Percentiles rank a stretch among this genome's conserved stretches.
These are phyloP conservation scores for Penicillium sp. DNA, from an alignment of 2,329 filamentous ascomycete species.

Conservation along the genomic window DNA sequence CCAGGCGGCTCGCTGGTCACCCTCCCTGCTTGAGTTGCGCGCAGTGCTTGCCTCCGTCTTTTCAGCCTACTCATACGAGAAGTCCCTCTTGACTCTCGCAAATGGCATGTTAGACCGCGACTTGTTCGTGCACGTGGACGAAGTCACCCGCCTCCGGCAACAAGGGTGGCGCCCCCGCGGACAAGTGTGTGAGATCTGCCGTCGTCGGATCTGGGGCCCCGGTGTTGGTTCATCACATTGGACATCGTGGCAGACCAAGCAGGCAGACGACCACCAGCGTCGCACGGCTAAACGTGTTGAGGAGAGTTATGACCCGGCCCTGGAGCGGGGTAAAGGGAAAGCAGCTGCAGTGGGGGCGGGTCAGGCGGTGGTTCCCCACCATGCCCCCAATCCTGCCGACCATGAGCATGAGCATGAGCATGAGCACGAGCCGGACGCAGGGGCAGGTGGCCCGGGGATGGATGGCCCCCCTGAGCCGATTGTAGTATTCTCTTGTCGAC, in stretches of 20 bases:
- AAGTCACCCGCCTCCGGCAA: slow-evolving; percentile 72
- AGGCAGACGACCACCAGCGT: slow-evolving; percentile 33
- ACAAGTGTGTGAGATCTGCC: slow-evolving; percentile 85
- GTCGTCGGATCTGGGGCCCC: slow-evolving; percentile 81
- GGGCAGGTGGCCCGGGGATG: neutral
- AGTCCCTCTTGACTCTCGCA: slow-evolving; percentile 80
- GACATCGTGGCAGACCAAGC: slow-evolving; percentile 73
- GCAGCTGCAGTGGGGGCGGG: slow-evolving; percentile 29
- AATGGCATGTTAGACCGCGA: slow-evolving; percentile 86
- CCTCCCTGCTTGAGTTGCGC: slow-evolving; percentile 83
- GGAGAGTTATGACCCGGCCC: slow-evolving; percentile 28
- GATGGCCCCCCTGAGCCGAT: slow-evolving; percentile 27
- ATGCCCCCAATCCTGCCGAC: slow-evolving; percentile 2
- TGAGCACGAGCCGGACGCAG: slow-evolving; percentile 1
- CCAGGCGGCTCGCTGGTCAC: slow-evolving; percentile 76
- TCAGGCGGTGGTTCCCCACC: slow-evolving; percentile 15
- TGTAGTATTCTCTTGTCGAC: slow-evolving; percentile 51
- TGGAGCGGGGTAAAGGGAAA: slow-evolving; percentile 41
- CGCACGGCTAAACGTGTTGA: slow-evolving; percentile 32
- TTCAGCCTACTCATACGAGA: slow-evolving; percentile 92
- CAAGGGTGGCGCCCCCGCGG: slow-evolving; percentile 86
- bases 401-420: slow-evolving; percentile 8
- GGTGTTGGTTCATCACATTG: slow-evolving; percentile 76
- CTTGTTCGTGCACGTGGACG: slow-evolving; percentile 78
- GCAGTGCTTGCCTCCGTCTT: slow-evolving; percentile 87